Base-by-base conservation (phyloP, 148 eudicot genomes). In the Rhododendron ferrugineum region DNA sequence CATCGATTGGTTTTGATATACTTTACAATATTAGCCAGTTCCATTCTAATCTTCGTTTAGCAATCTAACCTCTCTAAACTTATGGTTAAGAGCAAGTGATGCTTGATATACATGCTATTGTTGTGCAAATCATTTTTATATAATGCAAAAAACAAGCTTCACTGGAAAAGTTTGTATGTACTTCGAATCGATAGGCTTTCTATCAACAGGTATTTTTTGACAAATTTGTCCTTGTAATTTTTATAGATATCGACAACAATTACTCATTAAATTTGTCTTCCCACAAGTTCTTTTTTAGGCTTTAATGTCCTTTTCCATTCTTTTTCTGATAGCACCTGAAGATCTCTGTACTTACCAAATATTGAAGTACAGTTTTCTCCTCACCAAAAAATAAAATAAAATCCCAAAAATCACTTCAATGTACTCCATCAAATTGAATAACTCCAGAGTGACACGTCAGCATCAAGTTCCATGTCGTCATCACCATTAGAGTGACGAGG, bases 371-470 rank as follows among this genome's bases (percentile, higher is more conserved):
- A 32, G 74, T 26, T 3, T 11, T 28, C 74, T 2, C 46, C 78
- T 36, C 15, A 74, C 78, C 49, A 9, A 46, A 46, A 46, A 9
- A 44, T 0, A 9, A 9, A 46, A 15, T 36, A 2, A 34, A 34
- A 9, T 10, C 49, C 11, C 11, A 46, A 42, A 42, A 46, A 40
- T 40, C 44, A 40, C 44, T 40, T 40, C 44, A 46, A 46, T 9
- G 49, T 7, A 40, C 5, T 58, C n/a, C n/a, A 34, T 80, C 54
- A 88, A 49, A 88, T 64, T 4, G 83, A 81, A 49, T 80, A 83
- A 64, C 85, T 89, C 91, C 91, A 89, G 13, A 89, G 84, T 11
- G 79, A 32, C 84, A 87, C 28, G 37, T 88, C 88, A 42, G 77
- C 83, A 37, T 36, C 88, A 44, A 2, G 4, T 37, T 80, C 90